Conservation (phyloP, 2,329 filamentous ascomycete genomes). For the Fonsecaea erecta region DNA sequence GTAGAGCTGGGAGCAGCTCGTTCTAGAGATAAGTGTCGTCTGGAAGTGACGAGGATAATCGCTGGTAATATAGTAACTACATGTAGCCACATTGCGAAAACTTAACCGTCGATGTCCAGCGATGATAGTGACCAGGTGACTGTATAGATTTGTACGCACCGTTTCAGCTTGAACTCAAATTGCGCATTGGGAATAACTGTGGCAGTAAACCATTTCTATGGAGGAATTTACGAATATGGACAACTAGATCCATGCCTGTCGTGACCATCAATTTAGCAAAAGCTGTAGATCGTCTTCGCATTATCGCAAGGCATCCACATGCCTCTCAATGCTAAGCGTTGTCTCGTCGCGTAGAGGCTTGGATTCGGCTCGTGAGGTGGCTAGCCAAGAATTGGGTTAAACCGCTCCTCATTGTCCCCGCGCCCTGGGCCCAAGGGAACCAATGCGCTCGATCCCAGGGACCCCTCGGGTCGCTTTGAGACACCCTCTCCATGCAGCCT, state of each 20-base stretch:
- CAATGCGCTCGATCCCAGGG: not conserved
- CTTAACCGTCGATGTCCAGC: not conserved
- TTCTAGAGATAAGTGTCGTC: not conserved
- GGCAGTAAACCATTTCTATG: too few relatives aligned
- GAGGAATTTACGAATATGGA: too few relatives aligned
- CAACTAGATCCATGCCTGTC: not conserved
- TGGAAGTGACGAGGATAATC: not conserved
- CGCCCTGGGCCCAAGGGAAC: not conserved
- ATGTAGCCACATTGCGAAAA: not conserved
- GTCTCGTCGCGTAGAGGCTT: not conserved
- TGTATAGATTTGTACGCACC: not conserved
- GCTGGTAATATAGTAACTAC: not conserved
- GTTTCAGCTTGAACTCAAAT: constrained; percentile 3
- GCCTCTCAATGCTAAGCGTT: not conserved
- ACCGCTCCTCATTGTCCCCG: not conserved
- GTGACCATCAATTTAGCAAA: not conserved
- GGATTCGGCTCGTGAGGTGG: not conserved
- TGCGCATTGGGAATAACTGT: not conserved
- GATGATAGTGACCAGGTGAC: not conserved
- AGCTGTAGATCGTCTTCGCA: not conserved
- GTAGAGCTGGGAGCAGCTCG: not conserved
- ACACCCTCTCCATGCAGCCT: not conserved
- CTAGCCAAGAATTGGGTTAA: not conserved
- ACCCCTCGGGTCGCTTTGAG: not conserved
- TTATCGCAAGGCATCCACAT: not conserved